These are phyloP conservation scores for Mycena olivaceomarginata DNA, from an alignment of 768 basidiomycete species.

Conservation along the genomic window DNA sequence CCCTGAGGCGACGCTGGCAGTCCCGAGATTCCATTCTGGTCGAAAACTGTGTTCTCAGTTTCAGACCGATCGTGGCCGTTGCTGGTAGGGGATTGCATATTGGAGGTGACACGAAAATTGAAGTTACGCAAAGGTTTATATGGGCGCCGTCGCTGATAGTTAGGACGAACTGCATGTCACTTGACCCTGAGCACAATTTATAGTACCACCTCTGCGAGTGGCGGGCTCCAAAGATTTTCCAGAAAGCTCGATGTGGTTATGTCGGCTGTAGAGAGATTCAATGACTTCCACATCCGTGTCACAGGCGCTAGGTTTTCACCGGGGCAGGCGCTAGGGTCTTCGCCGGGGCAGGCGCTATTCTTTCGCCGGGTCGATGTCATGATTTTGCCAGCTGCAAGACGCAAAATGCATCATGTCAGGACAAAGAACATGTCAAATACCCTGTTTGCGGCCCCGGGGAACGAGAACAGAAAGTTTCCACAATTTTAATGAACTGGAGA, in stretches of 20 bases:
- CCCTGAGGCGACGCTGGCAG: slow-evolving; percentile 28
- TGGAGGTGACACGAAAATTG: neutral
- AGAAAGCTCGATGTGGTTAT: neutral
- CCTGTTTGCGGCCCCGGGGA: too few species aligned
- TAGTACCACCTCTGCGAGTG: neutral
- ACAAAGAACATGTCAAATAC: too few species aligned
- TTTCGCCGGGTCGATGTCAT: too few species aligned
- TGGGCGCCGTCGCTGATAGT: slow-evolving; percentile 4
- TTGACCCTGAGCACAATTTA: slow-evolving; percentile 6
- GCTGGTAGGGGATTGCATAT: slow-evolving; percentile 25
- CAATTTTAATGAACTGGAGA: too few species aligned
- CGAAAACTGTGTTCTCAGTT: slow-evolving; percentile 32
- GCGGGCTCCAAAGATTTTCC: neutral
- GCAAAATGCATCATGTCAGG: too few species aligned
- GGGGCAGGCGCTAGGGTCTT: neutral
- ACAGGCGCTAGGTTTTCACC: slow-evolving; percentile 15
- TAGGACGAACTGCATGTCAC: neutral
- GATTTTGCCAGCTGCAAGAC: too few species aligned
- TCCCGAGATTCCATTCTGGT: slow-evolving; percentile 26
- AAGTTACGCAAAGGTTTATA: slow-evolving; percentile 15
- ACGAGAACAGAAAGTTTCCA: too few species aligned
- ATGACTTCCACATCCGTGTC: neutral
- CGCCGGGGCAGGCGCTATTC: neutral
- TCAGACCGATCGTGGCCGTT: slow-evolving; percentile 25
- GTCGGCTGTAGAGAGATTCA: too few species aligned